Percentiles rank a stretch among this genome's conserved stretches.
phyloP scores from a whole-genome alignment of 2,329 filamentous ascomycete genomes.

The Peltaster fructicola region DNA sequence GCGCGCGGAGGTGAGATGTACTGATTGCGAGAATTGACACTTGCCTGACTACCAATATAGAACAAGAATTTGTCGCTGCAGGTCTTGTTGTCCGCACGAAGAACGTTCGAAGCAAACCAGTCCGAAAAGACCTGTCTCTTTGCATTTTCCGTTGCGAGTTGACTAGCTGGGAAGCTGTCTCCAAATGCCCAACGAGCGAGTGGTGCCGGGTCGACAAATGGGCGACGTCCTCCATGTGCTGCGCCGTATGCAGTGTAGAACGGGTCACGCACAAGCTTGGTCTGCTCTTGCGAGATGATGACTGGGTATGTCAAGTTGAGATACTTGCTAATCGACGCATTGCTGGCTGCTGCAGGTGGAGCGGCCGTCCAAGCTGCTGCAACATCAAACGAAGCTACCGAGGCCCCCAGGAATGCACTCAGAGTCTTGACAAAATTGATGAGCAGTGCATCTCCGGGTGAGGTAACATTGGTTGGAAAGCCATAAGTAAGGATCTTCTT shows the following conservation, averaged over 20 bases:
- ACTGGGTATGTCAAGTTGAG: constrained; percentile 29
- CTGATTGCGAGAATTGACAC: constrained; percentile 26
- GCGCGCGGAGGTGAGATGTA: constrained; percentile 29
- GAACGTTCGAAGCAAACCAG: constrained; percentile 32
- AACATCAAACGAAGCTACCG: constrained; percentile 20
- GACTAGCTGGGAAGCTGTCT: constrained; percentile 21
- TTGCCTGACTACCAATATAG: constrained; percentile 28
- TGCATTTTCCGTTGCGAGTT: constrained; percentile 25
- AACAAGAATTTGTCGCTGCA: constrained; percentile 35
- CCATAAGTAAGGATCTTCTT: constrained; percentile 23
- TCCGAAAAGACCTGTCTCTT: constrained; percentile 33
- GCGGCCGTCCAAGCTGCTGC: constrained; percentile 20
- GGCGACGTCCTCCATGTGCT: constrained; percentile 26
- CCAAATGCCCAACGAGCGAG: constrained; percentile 31
- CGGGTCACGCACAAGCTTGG: constrained; percentile 27
- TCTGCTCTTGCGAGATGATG: constrained; percentile 32
- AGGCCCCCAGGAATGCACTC: constrained; percentile 24
- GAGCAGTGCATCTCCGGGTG: constrained; percentile 22
- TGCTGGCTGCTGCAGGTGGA: constrained; percentile 15
- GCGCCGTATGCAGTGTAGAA: constrained; percentile 34
- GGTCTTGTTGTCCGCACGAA: constrained; percentile 23
- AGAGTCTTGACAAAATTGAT: constrained; percentile 28
- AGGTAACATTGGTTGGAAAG: constrained; percentile 24
- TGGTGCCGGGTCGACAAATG: constrained; percentile 34
- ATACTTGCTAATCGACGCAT: constrained; percentile 18